Base-by-base conservation (phyloP, 1,284 basidiomycete genomes). In the Naganishia liquefaciens region DNA sequence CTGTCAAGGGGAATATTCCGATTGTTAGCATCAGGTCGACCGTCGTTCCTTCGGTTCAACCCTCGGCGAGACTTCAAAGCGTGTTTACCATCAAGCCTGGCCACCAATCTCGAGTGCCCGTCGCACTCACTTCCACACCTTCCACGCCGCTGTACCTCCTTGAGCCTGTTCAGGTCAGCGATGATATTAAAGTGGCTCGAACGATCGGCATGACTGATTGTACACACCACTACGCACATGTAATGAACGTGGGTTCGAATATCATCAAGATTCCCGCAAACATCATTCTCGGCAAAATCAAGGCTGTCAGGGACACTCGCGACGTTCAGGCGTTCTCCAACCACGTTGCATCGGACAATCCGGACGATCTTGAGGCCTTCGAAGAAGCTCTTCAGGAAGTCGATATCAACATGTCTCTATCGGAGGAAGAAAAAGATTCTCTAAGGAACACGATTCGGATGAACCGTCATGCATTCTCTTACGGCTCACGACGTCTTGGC, bases 371-470 rank as follows among this genome's bases (percentile, higher is more conserved):
- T 2, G 19, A 46, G 28, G 46, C 53, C 25, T 63, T 63, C 46
- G 30, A 54, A 30, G 42, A 54, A 37, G 44, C 39, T 23, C 30
- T 55, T n/a, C 33, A 55, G 17, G 40, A 39, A 17, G 40, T 55
- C 17, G 62, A 63, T 33, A 63, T 63, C 62, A 63, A 55, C 39
- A 15, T 33, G 21, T 52, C 46, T 5, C 27, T 63, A 2, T 1
- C 28, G 7, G 27, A 27, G 5, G 11, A 15, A 13, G 46, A 63
- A 27, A 19, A 33, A 11, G 3, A 23, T 1, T 2, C 3, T 10
- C n/a, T 63, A 17, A 30, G 37, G 21, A 3, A 47, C 25, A 23
- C 42, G 2, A 37, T 63, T 7, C 37, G 50, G 37, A 33, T 33
- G 5, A 63, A 63, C 43, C 60, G 9, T 5, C 10, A 42, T 33